Evolutionary conservation across 768 basidiomycete genomes (phyloP), one percentile per base, ranked within the genome.

Genomic region (Phylloporus sp.): DNA sequence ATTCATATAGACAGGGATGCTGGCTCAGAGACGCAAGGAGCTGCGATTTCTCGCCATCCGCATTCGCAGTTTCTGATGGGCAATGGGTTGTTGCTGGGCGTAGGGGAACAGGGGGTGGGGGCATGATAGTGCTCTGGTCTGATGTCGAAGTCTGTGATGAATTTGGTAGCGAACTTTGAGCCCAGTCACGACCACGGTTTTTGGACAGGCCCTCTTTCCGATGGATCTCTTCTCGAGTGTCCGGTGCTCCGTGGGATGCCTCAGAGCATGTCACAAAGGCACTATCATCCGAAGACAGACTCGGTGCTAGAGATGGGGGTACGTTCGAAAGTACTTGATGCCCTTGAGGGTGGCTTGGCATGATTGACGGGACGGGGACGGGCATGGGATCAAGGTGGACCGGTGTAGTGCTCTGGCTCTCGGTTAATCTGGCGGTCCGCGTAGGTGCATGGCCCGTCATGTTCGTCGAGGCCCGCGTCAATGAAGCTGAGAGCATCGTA

Each of bases 1-100:
- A 62, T 41, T 75, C 64, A 52, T 85, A 82, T n/a, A 87, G 54
- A 1, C 67, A 66, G 1, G 76, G 68, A 17, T 67, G 55, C 28
- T 79, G 70, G 32, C 65, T 65, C 14, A 84, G 63, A 1, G 75
- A 69, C 8, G 69, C 35, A 49, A 71, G 55, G 44, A 77, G 20
- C 36, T 63, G 50, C 34, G 50, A 48, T 44, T 50, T 42, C 26
- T 44, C 49, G 23, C 33, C 53, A 7, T 22, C 40, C 35, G 39
- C 21, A 46, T 38, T 38, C 15, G 42, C 38, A 21, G 44, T 33
- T 35, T 38, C 39, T 5, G 60, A 41, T 21, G 50, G 41, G 7
- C 48, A 51, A 8, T 47, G 48, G 6, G 27, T 28, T 8, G 34
- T 32, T 5, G 48, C 26, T 15, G 42, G 39, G 44, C 46, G 57